Evolutionary conservation across 2,329 filamentous ascomycete species (phyloP), one percentile per base, ranked within the genome.

Genomic region (Thelonectria discophora): DNA sequence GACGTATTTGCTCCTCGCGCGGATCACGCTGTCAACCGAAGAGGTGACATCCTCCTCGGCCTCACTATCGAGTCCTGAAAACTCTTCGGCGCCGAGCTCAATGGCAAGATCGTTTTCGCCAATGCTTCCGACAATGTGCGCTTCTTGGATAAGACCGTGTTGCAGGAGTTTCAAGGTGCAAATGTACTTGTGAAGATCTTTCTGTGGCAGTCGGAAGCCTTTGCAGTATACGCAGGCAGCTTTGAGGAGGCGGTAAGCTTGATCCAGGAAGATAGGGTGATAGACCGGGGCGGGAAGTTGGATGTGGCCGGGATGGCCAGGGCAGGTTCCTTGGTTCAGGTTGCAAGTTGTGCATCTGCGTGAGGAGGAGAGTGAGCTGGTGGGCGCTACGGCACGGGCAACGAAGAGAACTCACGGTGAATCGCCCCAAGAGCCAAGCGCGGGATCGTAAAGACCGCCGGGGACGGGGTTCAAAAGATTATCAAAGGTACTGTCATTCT

Each of bases 191-290:
- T 94, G 92, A 64, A 97, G 82, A 63, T 92, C 86, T 55, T 88
- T 86, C 50, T 89, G 86, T n/a, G 90, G 84, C 75, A 97, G 84
- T 74, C 91, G 92, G 68, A 99, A 88, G 59, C 89, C 88, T 74
- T 94, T 90, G 79, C 96, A 99, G 80, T 97, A 97, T 62, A 90
- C 86, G 76, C 95, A 99, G 77, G 94, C 91, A 55, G 92, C 90
- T 69, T 93, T 89, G 18, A 99, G 84, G 47, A 99, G 83, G 46
- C 92, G 90, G 65, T 96, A 86, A 54, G 94, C 86, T 76, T 97
- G 94, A 74, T 97, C 94, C 83, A 99, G 90, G 74, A 97, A 98
- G 2, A 93, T 91, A n/a, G 94, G 92, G 77, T 99, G 94, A 76
- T 98, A 99, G 54, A 97, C 92, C 48, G 92, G 92, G 12, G 94